Conservation (phyloP, 2,329 filamentous ascomycete species). For the Coleophoma cylindrospora region DNA sequence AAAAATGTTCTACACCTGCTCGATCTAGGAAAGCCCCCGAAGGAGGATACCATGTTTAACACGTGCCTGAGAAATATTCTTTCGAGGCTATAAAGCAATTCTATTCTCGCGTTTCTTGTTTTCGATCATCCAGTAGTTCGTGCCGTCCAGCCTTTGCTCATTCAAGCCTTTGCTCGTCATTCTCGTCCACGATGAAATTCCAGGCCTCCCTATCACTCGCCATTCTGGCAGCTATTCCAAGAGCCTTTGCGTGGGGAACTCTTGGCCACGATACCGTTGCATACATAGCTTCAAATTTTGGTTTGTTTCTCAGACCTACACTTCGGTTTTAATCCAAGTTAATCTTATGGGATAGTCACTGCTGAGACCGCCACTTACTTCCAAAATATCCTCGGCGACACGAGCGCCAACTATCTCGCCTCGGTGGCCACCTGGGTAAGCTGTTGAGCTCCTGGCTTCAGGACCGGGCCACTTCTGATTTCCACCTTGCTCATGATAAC, state of each 20-base stretch:
- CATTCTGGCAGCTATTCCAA: conserved; percentile 7
- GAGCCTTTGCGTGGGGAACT: conserved; percentile 24
- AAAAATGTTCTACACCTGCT: too few species aligned
- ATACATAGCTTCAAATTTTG: conserved; percentile 54
- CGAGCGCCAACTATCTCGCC: conserved; percentile 53
- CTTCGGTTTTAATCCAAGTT: neutral
- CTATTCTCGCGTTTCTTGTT: too few species aligned
- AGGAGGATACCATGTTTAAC: too few species aligned
- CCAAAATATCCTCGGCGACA: conserved; percentile 49
- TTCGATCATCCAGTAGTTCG: too few species aligned
- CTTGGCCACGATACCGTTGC: conserved; percentile 62
- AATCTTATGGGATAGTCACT: conserved; percentile 32
- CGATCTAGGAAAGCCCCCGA: too few species aligned
- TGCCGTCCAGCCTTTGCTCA: too few species aligned
- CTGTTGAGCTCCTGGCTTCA: neutral
- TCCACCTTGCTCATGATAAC: neutral
- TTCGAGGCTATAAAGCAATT: too few species aligned
- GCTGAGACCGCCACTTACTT: conserved; percentile 52
- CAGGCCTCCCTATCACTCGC: neutral
- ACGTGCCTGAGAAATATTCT: too few species aligned
- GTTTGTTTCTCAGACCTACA: conserved; percentile 4
- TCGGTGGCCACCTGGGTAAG: conserved; percentile 54
- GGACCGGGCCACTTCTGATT: neutral
- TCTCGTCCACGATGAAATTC: conserved; percentile 9
- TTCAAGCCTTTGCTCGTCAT: neutral